phyloP scores from a whole-genome alignment of 768 basidiomycete genomes.

The Podaxis sp. region DNA sequence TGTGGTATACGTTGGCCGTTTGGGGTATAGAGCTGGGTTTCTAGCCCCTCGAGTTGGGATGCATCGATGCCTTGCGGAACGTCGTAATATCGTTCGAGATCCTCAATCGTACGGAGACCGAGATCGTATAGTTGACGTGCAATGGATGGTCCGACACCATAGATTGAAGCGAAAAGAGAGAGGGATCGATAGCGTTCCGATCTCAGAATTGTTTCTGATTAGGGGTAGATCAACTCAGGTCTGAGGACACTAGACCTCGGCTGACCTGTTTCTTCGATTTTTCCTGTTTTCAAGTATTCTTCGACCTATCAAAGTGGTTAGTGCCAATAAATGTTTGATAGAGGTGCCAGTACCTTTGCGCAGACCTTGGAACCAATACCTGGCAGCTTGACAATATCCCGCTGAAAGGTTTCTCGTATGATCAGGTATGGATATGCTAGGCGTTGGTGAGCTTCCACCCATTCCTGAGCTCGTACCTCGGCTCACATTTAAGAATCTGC shows the following conservation, averaged over 20 bases:
- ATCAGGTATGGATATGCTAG: constrained; percentile 50
- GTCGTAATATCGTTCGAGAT: constrained; percentile 68
- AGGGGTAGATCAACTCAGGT: background rate
- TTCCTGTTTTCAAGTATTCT: constrained; percentile 56
- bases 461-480: background rate
- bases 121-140: constrained; percentile 64
- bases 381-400: constrained; percentile 42
- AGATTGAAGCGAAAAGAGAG: constrained; percentile 56
- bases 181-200: constrained; percentile 58
- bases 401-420: constrained; percentile 31
- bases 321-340: background rate
- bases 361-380: constrained; percentile 49
- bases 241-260: background rate
- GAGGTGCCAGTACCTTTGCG: constrained; percentile 38
- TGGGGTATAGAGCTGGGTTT: constrained; percentile 29
- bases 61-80: constrained; percentile 27
- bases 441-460: background rate
- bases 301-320: constrained; percentile 42
- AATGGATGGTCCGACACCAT: constrained; percentile 73
- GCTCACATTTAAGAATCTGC: constrained; percentile 31
- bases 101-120: constrained; percentile 64
- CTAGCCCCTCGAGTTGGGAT: constrained; percentile 16
- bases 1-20: constrained; percentile 27
- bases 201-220: constrained; percentile 42
- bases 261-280: constrained; percentile 49